Evolutionary conservation across 202 grass and related monocot genomes (phyloP).

Genomic region (Setaria viridis): DNA sequence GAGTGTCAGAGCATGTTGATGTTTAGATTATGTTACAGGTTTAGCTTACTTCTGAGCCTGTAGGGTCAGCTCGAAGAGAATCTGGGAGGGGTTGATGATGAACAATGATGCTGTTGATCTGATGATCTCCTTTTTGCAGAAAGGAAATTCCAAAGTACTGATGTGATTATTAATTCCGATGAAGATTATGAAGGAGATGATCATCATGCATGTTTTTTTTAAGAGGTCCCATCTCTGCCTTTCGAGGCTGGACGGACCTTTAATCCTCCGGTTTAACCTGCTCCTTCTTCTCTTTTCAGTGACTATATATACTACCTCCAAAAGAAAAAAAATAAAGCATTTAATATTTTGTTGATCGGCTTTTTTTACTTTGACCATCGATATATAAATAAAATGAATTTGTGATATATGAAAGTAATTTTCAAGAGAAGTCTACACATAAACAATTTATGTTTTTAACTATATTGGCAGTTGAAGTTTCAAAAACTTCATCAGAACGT

Average conservation of each 20-base stretch:
- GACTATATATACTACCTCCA: background rate
- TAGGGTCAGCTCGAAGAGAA: slow-evolving; percentile 25
- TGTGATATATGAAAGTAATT: too few relatives aligned
- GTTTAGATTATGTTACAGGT: background rate
- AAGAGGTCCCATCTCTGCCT: background rate
- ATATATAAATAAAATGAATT: background rate
- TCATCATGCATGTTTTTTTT: background rate
- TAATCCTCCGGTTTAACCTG: background rate
- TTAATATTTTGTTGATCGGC: background rate
- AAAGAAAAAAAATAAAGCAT: background rate
- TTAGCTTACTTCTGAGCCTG: background rate
- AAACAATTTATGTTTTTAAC: too few relatives aligned
- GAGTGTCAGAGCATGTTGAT: slow-evolving; percentile 5
- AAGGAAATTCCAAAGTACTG: slow-evolving; percentile 6
- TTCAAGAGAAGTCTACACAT: too few relatives aligned
- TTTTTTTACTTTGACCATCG: background rate
- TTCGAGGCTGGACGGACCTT: background rate
- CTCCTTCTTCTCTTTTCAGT: background rate
- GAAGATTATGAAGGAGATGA: slow-evolving; percentile 6
- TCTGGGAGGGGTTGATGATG: slow-evolving; percentile 12
- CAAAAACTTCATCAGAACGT: background rate
- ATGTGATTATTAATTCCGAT: background rate
- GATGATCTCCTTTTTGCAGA: slow-evolving; percentile 22
- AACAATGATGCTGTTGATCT: background rate
- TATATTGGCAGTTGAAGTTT: background rate